Conservation (phyloP, 345 rosid species). For the Ceriops decandra region DNA sequence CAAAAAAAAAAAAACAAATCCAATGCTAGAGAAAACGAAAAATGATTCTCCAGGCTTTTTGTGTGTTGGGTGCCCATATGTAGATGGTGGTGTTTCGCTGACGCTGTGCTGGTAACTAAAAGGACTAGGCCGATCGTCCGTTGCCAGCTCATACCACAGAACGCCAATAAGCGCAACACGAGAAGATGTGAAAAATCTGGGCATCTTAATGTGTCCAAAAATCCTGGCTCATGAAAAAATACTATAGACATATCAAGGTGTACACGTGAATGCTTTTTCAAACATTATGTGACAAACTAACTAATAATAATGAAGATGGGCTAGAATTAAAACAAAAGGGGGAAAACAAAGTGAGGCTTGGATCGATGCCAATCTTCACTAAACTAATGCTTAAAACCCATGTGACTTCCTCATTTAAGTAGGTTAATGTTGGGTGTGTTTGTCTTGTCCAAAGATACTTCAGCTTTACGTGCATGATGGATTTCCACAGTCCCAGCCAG, state of each 20-base stretch:
- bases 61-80: too few species aligned
- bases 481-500: slow-evolving; percentile 29
- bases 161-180: neutral
- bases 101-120: too few species aligned
- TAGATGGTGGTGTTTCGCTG: too few species aligned
- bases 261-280: neutral
- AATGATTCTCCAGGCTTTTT: too few species aligned
- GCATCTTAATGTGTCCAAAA: neutral
- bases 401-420: slow-evolving; percentile 23
- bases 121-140: neutral
- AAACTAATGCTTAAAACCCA: slow-evolving; percentile 22
- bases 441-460: slow-evolving; percentile 8
- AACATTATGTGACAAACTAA: neutral
- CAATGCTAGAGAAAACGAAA: too few species aligned
- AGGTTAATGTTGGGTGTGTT: slow-evolving; percentile 30
- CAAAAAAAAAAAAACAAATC: too few species aligned
- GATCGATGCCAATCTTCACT: neutral
- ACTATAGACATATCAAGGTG: neutral
- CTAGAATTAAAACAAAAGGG: too few species aligned
- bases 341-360: neutral
- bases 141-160: neutral
- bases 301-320: neutral
- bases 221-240: neutral
- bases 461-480: slow-evolving; percentile 44
- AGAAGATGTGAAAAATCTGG: neutral